Evolutionary conservation across 257 asterid genomes (phyloP), one percentile per base, ranked within the genome.

Genomic region (Solanum pinnatisectum): DNA sequence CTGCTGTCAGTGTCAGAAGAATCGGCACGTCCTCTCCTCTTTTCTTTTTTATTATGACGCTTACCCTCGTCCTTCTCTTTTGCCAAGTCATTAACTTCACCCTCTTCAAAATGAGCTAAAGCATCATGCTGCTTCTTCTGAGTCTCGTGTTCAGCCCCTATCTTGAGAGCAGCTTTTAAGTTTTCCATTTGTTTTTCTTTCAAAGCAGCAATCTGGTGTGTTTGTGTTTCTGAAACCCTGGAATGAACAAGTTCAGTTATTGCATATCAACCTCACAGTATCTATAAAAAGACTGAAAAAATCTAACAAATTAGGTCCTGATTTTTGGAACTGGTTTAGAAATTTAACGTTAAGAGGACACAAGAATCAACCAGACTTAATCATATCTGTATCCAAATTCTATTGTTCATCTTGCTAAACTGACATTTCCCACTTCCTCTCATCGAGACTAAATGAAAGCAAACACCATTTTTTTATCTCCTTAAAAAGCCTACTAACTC

Each of bases 181-280:
- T 92, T 94, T 90, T 95, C 98, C 98, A 94, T 94, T 94, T 97
- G 95, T 89, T 89, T 95, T 88, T 95, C 99, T 94, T 97, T 97
- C 89, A 91, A 25, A 3, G 99, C 99, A 86, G 99, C 96, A 63
- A 94, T 90, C 89, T 97, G 98, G 88, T 97, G 99, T 16, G 98
- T 92, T 91, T 95, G 99, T 12, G 99, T 97, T 87, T 92, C 93
- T 3, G 99, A 96, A 82, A 93, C 91, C 94, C 99, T 97, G 90
- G 82, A 42, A 23, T 15, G 84, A 90, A 35, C 65, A 44, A 63
- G 84, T 25, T 56, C 73, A 79, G 32, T 20, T 65, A 9, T 56
- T 74, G 27, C 39, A 12, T 67, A 32, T 70, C 77, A 63, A 42
- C 46, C 40, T 27, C 84, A 78, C 63, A 8, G 59, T 11, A 44